Evolutionary conservation across 225 moss, liverwort and hornwort species (phyloP).

Genomic region (Antitrichia curtipendula): DNA sequence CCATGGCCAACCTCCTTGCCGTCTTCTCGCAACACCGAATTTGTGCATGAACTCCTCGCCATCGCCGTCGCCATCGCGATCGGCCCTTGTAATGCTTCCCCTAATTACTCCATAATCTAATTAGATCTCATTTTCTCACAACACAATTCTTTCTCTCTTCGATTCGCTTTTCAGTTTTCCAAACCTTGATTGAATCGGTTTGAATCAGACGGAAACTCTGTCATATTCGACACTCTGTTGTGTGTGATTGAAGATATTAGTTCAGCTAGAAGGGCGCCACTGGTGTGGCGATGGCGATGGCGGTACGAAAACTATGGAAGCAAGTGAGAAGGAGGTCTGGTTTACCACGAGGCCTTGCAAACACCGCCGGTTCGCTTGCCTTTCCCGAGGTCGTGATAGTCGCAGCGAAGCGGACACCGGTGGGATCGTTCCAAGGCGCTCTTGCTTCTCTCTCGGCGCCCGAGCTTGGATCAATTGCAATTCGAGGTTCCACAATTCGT

Average conservation of each 20-base stretch:
- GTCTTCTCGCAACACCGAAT: not conserved
- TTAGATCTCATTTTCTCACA: not conserved
- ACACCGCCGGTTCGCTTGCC: not conserved
- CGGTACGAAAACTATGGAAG: constrained; percentile 7
- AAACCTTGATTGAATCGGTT: not conserved
- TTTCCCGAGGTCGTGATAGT: constrained; percentile 67
- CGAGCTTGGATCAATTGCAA: constrained; percentile 72
- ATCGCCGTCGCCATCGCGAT: not conserved
- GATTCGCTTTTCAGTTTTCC: not conserved
- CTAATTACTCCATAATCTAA: no score
- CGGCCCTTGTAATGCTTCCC: not conserved
- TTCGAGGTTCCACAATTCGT: constrained; percentile 28
- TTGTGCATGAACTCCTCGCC: not conserved
- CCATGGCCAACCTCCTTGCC: not conserved
- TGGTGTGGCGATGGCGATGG: constrained; percentile 2
- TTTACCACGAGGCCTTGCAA: not conserved
- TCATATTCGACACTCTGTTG: not conserved
- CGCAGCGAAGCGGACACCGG: constrained; percentile 82
- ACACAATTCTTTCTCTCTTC: not conserved
- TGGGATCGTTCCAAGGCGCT: constrained; percentile 68
- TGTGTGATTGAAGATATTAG: not conserved
- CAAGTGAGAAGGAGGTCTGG: not conserved
- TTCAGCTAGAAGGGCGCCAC: not conserved
- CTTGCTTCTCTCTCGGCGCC: constrained; percentile 67
- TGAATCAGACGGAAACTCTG: not conserved